phyloP scores from a whole-genome alignment of 148 eudicot genomes.

The Linanthus parryae region DNA sequence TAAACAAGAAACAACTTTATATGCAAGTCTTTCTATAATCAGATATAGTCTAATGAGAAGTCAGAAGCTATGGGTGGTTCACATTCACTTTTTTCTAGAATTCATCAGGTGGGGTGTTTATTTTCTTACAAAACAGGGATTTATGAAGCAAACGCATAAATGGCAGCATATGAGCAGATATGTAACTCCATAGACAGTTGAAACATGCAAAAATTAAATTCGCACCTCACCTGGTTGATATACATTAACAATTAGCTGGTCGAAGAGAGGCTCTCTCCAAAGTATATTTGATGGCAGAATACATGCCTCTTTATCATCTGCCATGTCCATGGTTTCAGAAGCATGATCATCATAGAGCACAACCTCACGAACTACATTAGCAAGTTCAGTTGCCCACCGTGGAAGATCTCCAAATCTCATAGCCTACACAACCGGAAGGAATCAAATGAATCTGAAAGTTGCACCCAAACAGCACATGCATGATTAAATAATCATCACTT shows the following conservation, averaged over 20 bases:
- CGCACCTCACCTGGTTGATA: conserved; percentile 99
- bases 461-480: background rate
- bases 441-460: background rate
- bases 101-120: too few species aligned
- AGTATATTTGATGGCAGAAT: conserved; percentile 56
- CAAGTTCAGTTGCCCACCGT: conserved; percentile 63
- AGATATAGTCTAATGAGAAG: too few species aligned
- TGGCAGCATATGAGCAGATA: too few species aligned
- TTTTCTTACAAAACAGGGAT: too few species aligned
- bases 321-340: conserved; percentile 15
- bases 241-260: conserved; percentile 72
- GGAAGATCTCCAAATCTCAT: conserved; percentile 91
- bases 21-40: too few species aligned
- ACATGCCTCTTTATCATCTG: conserved; percentile 17
- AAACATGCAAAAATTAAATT: conserved; percentile 15
- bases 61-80: too few species aligned
- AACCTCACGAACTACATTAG: conserved; percentile 37
- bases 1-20: too few species aligned
- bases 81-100: too few species aligned
- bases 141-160: too few species aligned
- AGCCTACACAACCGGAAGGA: conserved; percentile 48
- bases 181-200: too few species aligned
- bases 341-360: conserved; percentile 25
- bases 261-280: conserved; percentile 76
- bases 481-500: background rate